Conservation (phyloP, 495 filamentous ascomycete species). For the Rostrohypoxylon terebratum region DNA sequence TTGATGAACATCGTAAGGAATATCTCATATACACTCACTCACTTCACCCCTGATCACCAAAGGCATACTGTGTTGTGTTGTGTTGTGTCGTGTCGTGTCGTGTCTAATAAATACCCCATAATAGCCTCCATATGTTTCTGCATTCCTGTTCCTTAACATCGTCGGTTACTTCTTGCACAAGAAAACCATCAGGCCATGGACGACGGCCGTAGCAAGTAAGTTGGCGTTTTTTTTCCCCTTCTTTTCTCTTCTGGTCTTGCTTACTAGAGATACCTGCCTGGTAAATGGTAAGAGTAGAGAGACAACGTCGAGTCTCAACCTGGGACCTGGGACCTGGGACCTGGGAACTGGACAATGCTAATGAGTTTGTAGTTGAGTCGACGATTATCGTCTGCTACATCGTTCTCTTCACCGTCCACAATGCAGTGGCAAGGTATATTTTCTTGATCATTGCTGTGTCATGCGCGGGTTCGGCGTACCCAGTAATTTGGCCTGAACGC, state of each 20-base stretch:
- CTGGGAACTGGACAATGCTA: too few species aligned
- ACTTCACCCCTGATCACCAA: too few species aligned
- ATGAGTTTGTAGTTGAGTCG: constrained; percentile 50
- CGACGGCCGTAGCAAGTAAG: constrained; percentile 55
- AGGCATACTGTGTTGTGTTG: too few species aligned
- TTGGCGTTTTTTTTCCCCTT: not conserved
- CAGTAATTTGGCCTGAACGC: constrained; percentile 61
- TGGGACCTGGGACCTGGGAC: too few species aligned
- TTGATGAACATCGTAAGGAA: constrained; percentile 59
- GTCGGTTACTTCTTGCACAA: constrained; percentile 54
- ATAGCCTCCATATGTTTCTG: constrained; percentile 57
- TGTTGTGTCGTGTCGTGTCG: too few species aligned
- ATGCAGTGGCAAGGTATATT: constrained; percentile 55
- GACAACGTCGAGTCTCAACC: too few species aligned
- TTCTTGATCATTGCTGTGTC: constrained; percentile 56
- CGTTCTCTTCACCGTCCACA: constrained; percentile 56
- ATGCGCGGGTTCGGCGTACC: constrained; percentile 56
- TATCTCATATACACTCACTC: not conserved
- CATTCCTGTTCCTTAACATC: constrained; percentile 55
- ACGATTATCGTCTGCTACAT: constrained; percentile 61
- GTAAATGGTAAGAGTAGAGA: too few species aligned
- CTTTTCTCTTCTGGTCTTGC: too few species aligned
- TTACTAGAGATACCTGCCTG: too few species aligned
- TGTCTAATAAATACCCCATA: constrained; percentile 20
- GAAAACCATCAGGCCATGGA: constrained; percentile 55